phyloP scores from a whole-genome alignment of 139 green algal species.

The Limnomonas spitsbergensis region DNA sequence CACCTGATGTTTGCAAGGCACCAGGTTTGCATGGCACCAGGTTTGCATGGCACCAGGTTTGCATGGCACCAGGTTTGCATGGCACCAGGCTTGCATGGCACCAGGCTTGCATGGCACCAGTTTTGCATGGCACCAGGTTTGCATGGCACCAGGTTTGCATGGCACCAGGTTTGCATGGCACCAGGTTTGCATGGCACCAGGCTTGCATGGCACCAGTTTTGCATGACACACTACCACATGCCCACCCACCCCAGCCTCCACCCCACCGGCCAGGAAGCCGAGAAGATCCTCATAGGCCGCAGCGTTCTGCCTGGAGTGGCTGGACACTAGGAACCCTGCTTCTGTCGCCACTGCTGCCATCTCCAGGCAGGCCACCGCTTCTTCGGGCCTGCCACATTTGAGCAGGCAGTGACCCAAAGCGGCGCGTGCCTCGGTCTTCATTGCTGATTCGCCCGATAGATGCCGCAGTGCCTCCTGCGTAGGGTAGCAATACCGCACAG shows the following conservation, averaged over 20 bases:
- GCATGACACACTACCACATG: not conserved
- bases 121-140: not conserved
- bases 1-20: not conserved
- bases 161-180: not conserved
- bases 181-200: not conserved
- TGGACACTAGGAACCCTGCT: not conserved
- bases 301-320: not conserved
- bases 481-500: too few species aligned
- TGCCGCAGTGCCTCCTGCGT: constrained; percentile 8
- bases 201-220: not conserved
- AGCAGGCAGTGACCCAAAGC: not conserved
- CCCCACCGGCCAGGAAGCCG: not conserved
- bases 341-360: not conserved
- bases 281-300: not conserved
- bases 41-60: not conserved
- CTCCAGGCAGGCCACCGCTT: not conserved
- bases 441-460: not conserved
- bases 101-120: not conserved
- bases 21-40: not conserved
- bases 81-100: not conserved
- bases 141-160: not conserved
- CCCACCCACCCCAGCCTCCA: not conserved
- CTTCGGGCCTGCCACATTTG: not conserved
- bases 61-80: not conserved
- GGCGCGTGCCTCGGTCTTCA: not conserved